Percentiles rank a stretch among this genome's conserved stretches.
These are phyloP conservation scores for Termitomyces sp. DNA, from an alignment of 768 basidiomycete genomes.

Conservation along the genomic window DNA sequence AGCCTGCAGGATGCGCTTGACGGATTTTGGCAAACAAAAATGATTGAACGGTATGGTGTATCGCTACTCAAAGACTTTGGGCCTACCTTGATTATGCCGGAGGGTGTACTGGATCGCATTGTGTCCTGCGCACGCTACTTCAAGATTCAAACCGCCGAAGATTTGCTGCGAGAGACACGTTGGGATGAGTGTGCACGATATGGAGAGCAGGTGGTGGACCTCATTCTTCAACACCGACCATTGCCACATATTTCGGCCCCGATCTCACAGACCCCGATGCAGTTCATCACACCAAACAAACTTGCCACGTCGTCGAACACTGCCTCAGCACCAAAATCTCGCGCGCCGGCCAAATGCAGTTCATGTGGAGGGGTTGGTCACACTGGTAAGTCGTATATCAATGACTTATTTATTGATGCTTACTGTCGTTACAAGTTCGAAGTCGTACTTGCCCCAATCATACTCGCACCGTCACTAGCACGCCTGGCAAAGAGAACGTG, in stretches of 20 bases:
- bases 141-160: not conserved
- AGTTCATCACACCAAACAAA: not conserved
- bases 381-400: not conserved
- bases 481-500: not conserved
- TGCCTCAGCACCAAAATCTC: not conserved
- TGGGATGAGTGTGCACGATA: not conserved
- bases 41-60: not conserved
- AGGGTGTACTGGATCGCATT: not conserved
- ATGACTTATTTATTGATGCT: not conserved
- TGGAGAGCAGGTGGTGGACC: not conserved
- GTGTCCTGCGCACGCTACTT: not conserved
- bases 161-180: not conserved
- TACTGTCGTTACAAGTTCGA: not conserved
- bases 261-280: not conserved
- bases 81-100: not conserved
- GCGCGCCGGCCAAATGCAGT: not conserved
- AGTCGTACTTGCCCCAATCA: not conserved
- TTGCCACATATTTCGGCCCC: not conserved
- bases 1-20: not conserved
- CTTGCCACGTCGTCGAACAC: too few species aligned
- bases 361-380: not conserved
- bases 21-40: not conserved
- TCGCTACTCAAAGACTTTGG: not conserved
- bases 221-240: not conserved
- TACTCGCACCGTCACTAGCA: not conserved